Evolutionary conservation across 495 filamentous ascomycete genomes (phyloP), one percentile per base, ranked within the genome.

Genomic region (Acidiella bohemica): DNA sequence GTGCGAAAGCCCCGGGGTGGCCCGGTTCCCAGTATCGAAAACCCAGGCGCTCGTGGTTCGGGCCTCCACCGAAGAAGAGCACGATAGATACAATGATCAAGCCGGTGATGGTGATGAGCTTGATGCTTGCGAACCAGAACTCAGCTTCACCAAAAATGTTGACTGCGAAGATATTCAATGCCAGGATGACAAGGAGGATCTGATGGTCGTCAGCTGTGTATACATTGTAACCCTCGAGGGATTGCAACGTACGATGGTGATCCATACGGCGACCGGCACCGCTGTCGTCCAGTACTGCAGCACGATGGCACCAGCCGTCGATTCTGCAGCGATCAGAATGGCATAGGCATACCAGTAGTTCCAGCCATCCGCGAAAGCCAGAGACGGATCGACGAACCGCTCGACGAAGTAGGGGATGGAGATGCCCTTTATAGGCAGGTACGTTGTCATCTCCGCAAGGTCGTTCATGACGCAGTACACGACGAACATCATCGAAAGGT

Each of bases 31-130:
- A 86, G 56, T 78, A 80, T 27, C 67, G 61, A 59, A 84, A 85
- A 1, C 80, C 79, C n/a, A 80, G 57, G 24, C 70, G 62, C 32
- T 76, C 73, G 21, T 77, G 65, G 28, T 57, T 67, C 7, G 76
- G 64, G 22, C 75, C 75, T 18, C 67, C 80, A 10, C 80, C 79
- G 25, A 76, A 72, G 49, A 78, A 70, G 26, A 84, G 64, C 42
- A 78, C 70, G 40, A 86, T 26, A 41, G 42, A 23, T 1, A 48
- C 20, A 11, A 48, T 42, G 19, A 48, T 32, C 7, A 48, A 28
- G n/a, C 45, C 45, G 24, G 22, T 48, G 16, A 48, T 48, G 19
- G 39, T 32, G 39, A 48, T 48, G n/a, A 48, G 39, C 25, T 71
- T 71, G 37, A 70, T 58, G 9, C 44, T 53, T 1, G 60, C 59